Base-by-base conservation (phyloP, 139 green algal species). In the Zygnema circumcarinatum region DNA sequence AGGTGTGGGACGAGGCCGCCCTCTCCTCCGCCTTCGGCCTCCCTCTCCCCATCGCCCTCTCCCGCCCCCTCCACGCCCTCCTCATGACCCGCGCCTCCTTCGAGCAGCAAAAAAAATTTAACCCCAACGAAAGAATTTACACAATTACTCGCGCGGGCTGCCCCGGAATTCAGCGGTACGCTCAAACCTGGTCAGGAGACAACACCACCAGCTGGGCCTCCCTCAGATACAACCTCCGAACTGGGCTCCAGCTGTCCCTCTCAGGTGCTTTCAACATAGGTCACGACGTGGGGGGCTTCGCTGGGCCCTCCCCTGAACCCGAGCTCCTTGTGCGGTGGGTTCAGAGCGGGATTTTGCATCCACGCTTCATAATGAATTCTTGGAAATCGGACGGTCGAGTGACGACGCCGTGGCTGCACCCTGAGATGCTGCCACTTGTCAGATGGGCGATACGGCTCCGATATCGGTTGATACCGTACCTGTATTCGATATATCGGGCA, bases 281-380 rank as follows among this genome's bases (percentile, higher is more conserved):
- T 2, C 83, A 88, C 40, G 83, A 88, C 73, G 72, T 88, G 3
- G 83, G 83, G 1, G 83, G 83, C 7, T 88, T 88, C 31, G 76
- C 83, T 2, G 83, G 83, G 40, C 72, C 69, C n/a, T 38, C 83
- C 33, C 83, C 83, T 7, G 83, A 38, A 38, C 69, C 69, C 25
- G 83, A 88, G 72, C 83, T 88, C 1, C 72, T 88, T 39, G 83
- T 88, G 39, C 68, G 83, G 35, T 88, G 83, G 83, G 38, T 84
- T 11, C 83, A 88, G 32, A 83, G 36, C 7, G 83, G 83, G 29
- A 25, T 84, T 39, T 53, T 88, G 40, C 83, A 88, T 62, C 83
- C 83, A 1, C 83, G 83, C 38, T 88, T 83, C 39, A 31, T 88
- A 31, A 88, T 74, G 40, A 88, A 88, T 62, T 75, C 36, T 21